Conservation (phyloP, 352 stramenopile genomes). For the Blastocystis sp. region DNA sequence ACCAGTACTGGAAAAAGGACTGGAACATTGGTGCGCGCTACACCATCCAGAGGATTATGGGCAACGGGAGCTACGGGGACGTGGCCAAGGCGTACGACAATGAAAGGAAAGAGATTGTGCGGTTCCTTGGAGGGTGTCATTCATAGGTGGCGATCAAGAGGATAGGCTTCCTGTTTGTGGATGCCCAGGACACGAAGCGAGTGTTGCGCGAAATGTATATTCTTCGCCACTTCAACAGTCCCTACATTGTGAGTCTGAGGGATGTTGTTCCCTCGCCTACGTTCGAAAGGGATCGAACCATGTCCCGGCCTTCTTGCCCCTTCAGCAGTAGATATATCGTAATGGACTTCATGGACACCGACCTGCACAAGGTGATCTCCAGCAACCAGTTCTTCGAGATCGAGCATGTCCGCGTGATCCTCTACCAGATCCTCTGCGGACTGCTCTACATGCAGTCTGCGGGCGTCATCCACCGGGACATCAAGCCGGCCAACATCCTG, state of each 20-base stretch:
- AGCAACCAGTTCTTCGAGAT: conserved; percentile 76
- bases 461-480: conserved; percentile 87
- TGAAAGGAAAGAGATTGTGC: conserved; percentile 62
- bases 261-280: conserved; percentile 32
- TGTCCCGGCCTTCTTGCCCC: neutral
- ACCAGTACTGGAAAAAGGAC: conserved; percentile 69
- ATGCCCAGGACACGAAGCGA: conserved; percentile 77
- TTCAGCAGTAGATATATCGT: conserved; percentile 70
- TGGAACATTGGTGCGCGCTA: conserved; percentile 78
- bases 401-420: conserved; percentile 71
- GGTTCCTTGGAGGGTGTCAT: neutral
- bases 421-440: conserved; percentile 78
- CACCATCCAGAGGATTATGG: conserved; percentile 73
- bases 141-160: conserved; percentile 81
- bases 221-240: conserved; percentile 75
- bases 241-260: conserved; percentile 76
- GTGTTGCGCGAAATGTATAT: conserved; percentile 82
- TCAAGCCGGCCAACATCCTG: conserved; percentile 89
- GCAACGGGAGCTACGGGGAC: conserved; percentile 80
- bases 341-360: conserved; percentile 80
- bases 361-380: conserved; percentile 85
- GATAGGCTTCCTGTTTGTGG: conserved; percentile 80
- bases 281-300: conserved; percentile 28
- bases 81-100: conserved; percentile 80
- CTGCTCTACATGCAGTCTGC: conserved; percentile 87